Base-by-base conservation (phyloP, 495 filamentous ascomycete species). In the Zalerion maritima region DNA sequence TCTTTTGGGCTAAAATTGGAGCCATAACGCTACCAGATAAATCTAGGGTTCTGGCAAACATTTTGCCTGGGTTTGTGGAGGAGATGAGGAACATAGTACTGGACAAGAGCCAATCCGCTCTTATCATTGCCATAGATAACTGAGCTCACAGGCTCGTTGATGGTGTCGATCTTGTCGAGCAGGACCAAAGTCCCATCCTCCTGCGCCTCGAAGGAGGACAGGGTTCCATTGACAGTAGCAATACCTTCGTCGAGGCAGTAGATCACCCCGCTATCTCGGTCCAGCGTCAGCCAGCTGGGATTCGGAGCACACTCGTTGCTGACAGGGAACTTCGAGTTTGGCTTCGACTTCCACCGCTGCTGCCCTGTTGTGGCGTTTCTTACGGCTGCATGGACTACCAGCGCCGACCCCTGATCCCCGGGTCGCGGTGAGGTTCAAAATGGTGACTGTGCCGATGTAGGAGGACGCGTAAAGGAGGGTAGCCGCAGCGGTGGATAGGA, bases 171-270 rank as follows among this genome's bases (percentile, higher is more conserved):
- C 29, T 32, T 45, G 26, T 52, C 45, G 18, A 63, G 43, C 6
- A 32, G 35, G n/a, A 46, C 43, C 24, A 69, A 41, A 2, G 32
- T 34, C 8, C 56, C 55, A 37, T 52, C 38, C 24, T 28, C 25
- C 20, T 41, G 32, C 4, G 47, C 47, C 37, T 49, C 49, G 32
- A 59, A 63, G 13, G 55, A 47, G 15, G 50, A 42, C 19, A 72
- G 46, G n/a, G 49, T 38, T 16, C 64, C 65, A 23, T 54, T 54
- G 10, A 45, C 40, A 18, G 34, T 31, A 18, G 16, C 29, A 34
- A 58, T 47, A 16, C 49, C 58, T 49, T 79, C 75, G 30, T 77
- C 64, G 18, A 70, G 46, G 51, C 71, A 76, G 54, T 75, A 79
- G 14, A 79, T 41, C 6, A 61, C 51, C 6, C 48, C 41, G 21